Evolutionary conservation across 2,329 filamentous ascomycete species (phyloP).

Genomic region (Neofusicoccum laricinum): DNA sequence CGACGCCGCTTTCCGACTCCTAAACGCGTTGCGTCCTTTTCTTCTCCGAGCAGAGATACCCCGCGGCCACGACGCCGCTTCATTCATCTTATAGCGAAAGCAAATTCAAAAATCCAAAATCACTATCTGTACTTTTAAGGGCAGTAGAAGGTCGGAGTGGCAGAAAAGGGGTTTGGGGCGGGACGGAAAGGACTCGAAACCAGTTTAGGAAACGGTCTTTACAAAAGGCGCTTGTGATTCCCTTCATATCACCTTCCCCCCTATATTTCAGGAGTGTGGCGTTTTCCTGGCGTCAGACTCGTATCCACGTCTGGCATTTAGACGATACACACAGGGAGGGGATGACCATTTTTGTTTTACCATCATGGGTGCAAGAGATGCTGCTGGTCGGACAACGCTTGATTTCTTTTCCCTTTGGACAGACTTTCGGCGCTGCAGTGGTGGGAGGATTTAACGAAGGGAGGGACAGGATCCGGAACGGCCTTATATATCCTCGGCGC

Average conservation of each 20-base stretch:
- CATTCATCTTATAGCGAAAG: neutral
- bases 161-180: neutral
- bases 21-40: neutral
- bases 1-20: neutral
- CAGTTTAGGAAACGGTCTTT: neutral
- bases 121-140: neutral
- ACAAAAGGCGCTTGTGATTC: neutral
- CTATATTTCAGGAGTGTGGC: neutral
- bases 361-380: neutral
- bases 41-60: conserved; percentile 9
- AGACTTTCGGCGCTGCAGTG: neutral
- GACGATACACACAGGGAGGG: neutral
- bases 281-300: neutral
- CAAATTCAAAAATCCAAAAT: conserved; percentile 26
- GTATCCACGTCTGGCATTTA: neutral
- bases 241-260: neutral
- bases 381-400: neutral
- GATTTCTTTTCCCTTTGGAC: neutral
- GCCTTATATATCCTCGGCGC: neutral
- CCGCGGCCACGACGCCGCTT: neutral
- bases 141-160: neutral
- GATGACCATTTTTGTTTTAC: neutral
- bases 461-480: neutral
- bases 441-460: neutral
- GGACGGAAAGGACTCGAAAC: neutral